A percentile compares a stretch with the other conserved stretches of the same genome.
These are phyloP conservation scores for Priceomyces carsonii DNA, from an alignment of 805 yeast genomes.

Conservation along the genomic window DNA sequence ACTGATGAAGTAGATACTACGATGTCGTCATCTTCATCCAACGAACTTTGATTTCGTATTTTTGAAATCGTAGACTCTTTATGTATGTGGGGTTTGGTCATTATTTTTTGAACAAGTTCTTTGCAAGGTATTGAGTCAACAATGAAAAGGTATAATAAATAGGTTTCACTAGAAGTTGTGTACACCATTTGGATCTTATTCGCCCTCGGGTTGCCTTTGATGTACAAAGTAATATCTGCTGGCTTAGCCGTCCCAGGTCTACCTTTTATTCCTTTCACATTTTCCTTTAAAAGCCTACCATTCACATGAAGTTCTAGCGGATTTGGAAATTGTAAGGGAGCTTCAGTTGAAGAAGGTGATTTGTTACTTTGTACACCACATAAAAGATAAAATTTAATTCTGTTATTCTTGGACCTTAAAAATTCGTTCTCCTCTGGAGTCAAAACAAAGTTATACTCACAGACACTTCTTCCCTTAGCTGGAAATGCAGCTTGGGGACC, in stretches of 20 bases:
- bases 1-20: conserved; percentile 65
- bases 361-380: conserved; percentile 45
- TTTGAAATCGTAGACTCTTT: conserved; percentile 50
- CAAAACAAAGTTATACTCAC: conserved; percentile 38
- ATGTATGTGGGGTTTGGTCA: conserved; percentile 52
- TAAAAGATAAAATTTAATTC: conserved; percentile 48
- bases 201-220: conserved; percentile 20
- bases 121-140: conserved; percentile 43
- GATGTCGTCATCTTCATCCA: conserved; percentile 57
- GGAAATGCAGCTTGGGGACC: conserved; percentile 49
- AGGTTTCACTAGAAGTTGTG: conserved; percentile 55
- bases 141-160: conserved; percentile 55
- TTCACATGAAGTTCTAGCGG: conserved; percentile 72
- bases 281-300: conserved; percentile 46
- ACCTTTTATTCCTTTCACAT: conserved; percentile 74
- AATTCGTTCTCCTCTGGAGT: conserved; percentile 40
- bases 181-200: conserved; percentile 57
- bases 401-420: conserved; percentile 20
- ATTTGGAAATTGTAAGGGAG: conserved; percentile 62
- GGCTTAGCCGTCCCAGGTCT: conserved; percentile 80
- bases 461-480: conserved; percentile 46
- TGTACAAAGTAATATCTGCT: conserved; percentile 64
- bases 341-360: conserved; percentile 27
- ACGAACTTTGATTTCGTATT: conserved; percentile 31
- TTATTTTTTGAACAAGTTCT: conserved; percentile 17